Evolutionary conservation across 2,329 filamentous ascomycete genomes (phyloP).

Genomic region (Diplodia seriata): DNA sequence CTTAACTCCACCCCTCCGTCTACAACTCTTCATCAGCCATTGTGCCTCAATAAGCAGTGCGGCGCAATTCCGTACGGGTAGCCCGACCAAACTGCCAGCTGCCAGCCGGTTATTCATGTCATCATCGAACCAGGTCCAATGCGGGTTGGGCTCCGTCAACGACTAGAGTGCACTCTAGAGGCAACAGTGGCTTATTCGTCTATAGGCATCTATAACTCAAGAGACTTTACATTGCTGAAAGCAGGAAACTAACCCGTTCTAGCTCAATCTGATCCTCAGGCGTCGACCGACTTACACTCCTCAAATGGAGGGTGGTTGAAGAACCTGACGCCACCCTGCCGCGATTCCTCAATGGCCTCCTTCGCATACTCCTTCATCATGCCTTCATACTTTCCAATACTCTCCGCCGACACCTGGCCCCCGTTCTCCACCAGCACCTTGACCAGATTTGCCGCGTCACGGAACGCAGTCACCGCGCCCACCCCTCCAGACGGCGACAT

Average conservation of each 20-base stretch:
- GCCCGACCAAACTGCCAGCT: neutral
- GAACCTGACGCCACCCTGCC: constrained; percentile 2
- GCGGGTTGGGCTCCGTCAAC: neutral
- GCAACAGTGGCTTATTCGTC: neutral
- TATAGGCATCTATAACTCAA: neutral
- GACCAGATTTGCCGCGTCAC: constrained; percentile 51
- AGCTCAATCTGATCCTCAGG: neutral
- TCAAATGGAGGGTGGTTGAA: constrained; percentile 19
- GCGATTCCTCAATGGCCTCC: constrained; percentile 37
- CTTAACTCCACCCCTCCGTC: neutral
- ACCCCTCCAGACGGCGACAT: constrained; percentile 57
- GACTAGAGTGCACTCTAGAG: neutral
- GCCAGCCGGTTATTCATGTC: neutral
- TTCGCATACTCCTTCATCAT: constrained; percentile 48
- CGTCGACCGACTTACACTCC: neutral
- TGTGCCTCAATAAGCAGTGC: neutral
- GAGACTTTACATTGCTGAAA: neutral
- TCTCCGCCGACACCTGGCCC: constrained; percentile 38
- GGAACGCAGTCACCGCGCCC: constrained; percentile 55
- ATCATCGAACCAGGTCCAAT: neutral
- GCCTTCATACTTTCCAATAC: constrained; percentile 46
- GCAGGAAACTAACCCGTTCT: neutral
- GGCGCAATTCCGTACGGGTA: neutral
- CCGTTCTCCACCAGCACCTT: constrained; percentile 46
- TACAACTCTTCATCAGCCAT: neutral